Evolutionary conservation across 2,329 filamentous ascomycete genomes (phyloP).

Genomic region (Leptographium radiaticola): DNA sequence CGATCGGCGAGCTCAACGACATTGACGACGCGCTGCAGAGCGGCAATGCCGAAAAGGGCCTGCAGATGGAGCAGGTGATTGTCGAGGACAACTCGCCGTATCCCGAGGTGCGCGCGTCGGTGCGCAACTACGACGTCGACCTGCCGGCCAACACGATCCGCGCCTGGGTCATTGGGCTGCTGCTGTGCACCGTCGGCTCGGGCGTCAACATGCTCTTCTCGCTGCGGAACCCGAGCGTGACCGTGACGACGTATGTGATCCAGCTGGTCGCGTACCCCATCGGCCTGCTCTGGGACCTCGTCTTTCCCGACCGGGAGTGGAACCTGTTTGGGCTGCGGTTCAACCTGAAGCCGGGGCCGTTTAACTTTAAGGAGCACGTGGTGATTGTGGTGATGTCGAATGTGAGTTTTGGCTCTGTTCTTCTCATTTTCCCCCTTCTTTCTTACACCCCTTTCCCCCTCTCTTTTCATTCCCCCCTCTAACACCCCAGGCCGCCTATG

Average conservation of each 20-base stretch:
- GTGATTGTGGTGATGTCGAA: slow-evolving; percentile 53
- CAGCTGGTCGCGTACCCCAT: slow-evolving; percentile 50
- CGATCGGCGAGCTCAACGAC: slow-evolving; percentile 47
- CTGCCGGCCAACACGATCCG: slow-evolving; percentile 51
- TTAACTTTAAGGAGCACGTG: slow-evolving; percentile 51
- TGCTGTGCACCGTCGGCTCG: slow-evolving; percentile 45
- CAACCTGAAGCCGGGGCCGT: slow-evolving; percentile 42
- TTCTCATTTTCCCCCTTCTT: slow-evolving; percentile 3
- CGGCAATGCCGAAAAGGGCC: slow-evolving; percentile 40
- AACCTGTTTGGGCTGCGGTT: slow-evolving; percentile 39
- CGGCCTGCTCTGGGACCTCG: slow-evolving; percentile 38
- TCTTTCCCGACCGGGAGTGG: slow-evolving; percentile 40
- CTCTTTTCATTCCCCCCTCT: slow-evolving; percentile 7
- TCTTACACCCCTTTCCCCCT: slow-evolving; percentile 4
- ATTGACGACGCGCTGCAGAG: slow-evolving; percentile 43
- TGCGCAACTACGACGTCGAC: slow-evolving; percentile 51
- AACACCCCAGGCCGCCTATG: slow-evolving; percentile 36
- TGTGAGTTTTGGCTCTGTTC: slow-evolving; percentile 25
- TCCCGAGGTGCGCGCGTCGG: slow-evolving; percentile 46
- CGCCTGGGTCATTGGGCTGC: slow-evolving; percentile 43
- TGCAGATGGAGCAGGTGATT: slow-evolving; percentile 43
- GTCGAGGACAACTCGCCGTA: slow-evolving; percentile 56
- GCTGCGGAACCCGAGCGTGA: slow-evolving; percentile 43
- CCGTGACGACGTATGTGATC: slow-evolving; percentile 47
- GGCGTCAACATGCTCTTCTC: slow-evolving; percentile 47